Evolutionary conservation across 1,284 basidiomycete genomes (phyloP).

Genomic region (Papiliotrema terrestris): DNA sequence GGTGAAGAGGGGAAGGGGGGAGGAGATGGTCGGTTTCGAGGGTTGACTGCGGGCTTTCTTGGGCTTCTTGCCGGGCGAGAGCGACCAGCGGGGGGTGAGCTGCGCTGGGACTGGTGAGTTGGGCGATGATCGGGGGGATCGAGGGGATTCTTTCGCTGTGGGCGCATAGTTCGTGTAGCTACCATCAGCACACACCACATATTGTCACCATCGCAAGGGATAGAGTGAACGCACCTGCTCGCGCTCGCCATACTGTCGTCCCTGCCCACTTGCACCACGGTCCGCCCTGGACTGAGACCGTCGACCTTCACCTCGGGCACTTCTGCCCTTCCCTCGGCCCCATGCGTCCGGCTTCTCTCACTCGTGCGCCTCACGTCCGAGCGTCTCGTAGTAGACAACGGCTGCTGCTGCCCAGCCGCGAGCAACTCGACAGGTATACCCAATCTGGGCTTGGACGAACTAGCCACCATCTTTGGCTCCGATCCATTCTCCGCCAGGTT

Average conservation of each 20-base stretch:
- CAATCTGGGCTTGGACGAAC: background rate
- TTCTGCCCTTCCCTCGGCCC: background rate
- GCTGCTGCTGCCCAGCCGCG: background rate
- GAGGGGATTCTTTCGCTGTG: slow-evolving; percentile 7
- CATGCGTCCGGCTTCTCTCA: background rate
- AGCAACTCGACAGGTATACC: slow-evolving; percentile 13
- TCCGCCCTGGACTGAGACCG: background rate
- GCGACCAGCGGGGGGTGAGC: slow-evolving; percentile 6
- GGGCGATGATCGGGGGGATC: slow-evolving; percentile 1
- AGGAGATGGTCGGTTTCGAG: slow-evolving; percentile 1
- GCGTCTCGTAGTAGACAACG: background rate
- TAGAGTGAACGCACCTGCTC: slow-evolving; percentile 10
- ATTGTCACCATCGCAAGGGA: background rate
- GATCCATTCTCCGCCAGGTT: background rate
- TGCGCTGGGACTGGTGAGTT: background rate
- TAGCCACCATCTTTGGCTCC: background rate
- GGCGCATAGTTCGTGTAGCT: slow-evolving; percentile 16
- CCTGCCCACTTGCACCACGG: slow-evolving; percentile 6
- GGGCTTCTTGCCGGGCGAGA: slow-evolving; percentile 2
- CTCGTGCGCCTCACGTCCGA: background rate
- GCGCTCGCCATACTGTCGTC: slow-evolving; percentile 13
- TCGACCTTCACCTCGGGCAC: background rate
- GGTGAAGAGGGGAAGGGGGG: slow-evolving; percentile 14
- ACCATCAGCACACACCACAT: too few species aligned
- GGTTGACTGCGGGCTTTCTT: background rate